Base-by-base conservation (phyloP, 2,329 filamentous ascomycete species). In the Laburnicola sp. region DNA sequence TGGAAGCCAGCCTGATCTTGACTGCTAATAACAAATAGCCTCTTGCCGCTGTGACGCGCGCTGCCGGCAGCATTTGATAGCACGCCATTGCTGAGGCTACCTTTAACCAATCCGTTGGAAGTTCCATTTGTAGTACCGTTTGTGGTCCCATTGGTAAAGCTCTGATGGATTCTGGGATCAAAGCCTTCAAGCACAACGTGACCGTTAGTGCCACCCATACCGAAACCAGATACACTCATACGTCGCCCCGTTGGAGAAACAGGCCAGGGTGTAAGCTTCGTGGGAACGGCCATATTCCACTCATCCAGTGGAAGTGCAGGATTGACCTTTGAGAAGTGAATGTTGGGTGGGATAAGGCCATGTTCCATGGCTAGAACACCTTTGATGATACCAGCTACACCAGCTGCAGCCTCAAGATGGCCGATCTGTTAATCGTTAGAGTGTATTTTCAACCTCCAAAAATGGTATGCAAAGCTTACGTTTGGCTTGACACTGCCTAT, bases 331-430 rank as follows among this genome's bases (percentile, higher is more conserved):
- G 60, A 49, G 21, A 73, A 50, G 10, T 64, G 59, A 10, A 66
- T 55, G 28, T 71, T 68, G 1, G 68, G 68, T 3, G 63, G 54
- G 1, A 64, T 51, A 6, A 40, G 3, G 4, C 51, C 54, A 47
- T 75, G 51, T 50, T 74, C 65, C 9, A 78, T 53, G 1, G 71
- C 64, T 31, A 76, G 50, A 1, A 65, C 62, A n/a, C 65, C 64
- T 28, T 73, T 73, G 16, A 73, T 53, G 21, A 74, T 27, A n/a
- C 65, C 62, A 9, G 63, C 64, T 1, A 73, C 48, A 28, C 69
- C 70, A 16, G 65, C 62, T 4, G 66, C 64, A 16, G 64, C 70
- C 60, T 75, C 69, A 2, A 65, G 23, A 41, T 41, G 38, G n/a
- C 38, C 38, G 16, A 41, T 41, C n/a, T n/a, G n/a, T n/a, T n/a